phyloP scores from a whole-genome alignment of 345 rosid genomes.

The Bruguiera sexangula region DNA sequence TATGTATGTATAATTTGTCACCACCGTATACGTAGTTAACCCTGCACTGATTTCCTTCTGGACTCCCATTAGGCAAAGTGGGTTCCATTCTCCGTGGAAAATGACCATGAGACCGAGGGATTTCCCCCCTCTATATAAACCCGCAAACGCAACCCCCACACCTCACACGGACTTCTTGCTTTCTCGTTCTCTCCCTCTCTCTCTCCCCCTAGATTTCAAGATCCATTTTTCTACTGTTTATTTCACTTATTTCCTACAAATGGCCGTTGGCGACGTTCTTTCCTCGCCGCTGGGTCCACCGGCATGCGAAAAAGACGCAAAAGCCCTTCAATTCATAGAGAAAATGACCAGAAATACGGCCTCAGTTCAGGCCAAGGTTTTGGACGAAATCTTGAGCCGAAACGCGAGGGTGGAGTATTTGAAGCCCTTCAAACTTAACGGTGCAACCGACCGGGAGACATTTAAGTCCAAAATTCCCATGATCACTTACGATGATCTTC shows the following conservation, averaged over 20 bases:
- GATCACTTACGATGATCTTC: constrained; percentile 67
- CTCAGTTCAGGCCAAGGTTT: constrained; percentile 52
- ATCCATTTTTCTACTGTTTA: neutral
- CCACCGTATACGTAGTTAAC: too few species aligned
- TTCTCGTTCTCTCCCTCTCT: neutral
- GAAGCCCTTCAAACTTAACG: constrained; percentile 44
- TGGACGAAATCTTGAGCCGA: constrained; percentile 50
- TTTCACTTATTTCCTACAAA: constrained; percentile 4
- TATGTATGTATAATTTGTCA: too few species aligned
- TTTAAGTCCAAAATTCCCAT: constrained; percentile 60
- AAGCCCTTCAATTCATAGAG: constrained; percentile 62
- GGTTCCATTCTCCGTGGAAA: constrained; percentile 19
- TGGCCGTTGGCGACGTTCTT: constrained; percentile 57
- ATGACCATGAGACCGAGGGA: constrained; percentile 11
- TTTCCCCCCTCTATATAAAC: constrained; percentile 42
- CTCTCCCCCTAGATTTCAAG: too few species aligned
- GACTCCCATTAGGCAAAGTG: neutral
- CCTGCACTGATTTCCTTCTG: constrained; percentile 24
- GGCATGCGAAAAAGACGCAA: constrained; percentile 50
- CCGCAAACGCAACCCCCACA: neutral
- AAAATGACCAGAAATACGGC: constrained; percentile 53
- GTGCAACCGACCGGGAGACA: constrained; percentile 47
- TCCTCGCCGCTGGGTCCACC: constrained; percentile 41
- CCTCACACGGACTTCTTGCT: neutral
- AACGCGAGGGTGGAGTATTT: constrained; percentile 67